Evolutionary conservation across 805 yeast species (phyloP), one percentile per base, ranked within the genome.

Genomic region (Myxozyma sirexii): DNA sequence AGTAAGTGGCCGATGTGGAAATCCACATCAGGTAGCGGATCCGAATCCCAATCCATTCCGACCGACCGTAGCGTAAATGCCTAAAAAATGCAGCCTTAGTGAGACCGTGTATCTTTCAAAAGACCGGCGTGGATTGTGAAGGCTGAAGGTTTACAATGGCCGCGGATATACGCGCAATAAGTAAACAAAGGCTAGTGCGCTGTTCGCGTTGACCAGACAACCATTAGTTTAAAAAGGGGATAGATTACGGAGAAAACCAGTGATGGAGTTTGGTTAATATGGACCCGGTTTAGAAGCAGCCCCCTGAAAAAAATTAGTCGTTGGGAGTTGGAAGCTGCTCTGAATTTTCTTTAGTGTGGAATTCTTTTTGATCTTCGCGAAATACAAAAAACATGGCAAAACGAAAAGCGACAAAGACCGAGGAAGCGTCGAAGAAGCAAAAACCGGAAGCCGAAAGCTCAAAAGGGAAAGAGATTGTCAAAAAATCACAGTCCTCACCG

Each of bases 1-100:
- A 85, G 76, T 0, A 87, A 82, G 26, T 76, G 76, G 0, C 83
- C 86, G 4, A 66, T 48, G 13, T 63, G 58, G 33, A 60, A 60
- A 8, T 45, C 33, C 37, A 54, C 57, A 13, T 35, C 26, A 8
- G 57, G 57, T 6, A 50, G 38, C 6, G 54, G 53, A 35, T 48
- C 53, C 10, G 53, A 48, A 43, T 48, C 53, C 53, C 53, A 48
- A 4, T 37, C 33, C 33, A 29, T 29, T 29, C 10, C 6, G 10
- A 29, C 10, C 6, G 10, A 29, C 33, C 10, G 33, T 29, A 10
- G 10, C 33, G n/a, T n/a, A n/a, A n/a, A n/a, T n/a, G 37, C 42
- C 42, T 13, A 38, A 6, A 13, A n/a, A 38, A n/a, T 17, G 5
- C 2, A 38, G 2, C 42, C 21, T 2, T 38, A 38, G n/a, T 13